Percentiles rank a stretch among this genome's conserved stretches.
These are phyloP conservation scores for Camelina neglecta DNA, from an alignment of 345 rosid genomes.

Conservation along the genomic window DNA sequence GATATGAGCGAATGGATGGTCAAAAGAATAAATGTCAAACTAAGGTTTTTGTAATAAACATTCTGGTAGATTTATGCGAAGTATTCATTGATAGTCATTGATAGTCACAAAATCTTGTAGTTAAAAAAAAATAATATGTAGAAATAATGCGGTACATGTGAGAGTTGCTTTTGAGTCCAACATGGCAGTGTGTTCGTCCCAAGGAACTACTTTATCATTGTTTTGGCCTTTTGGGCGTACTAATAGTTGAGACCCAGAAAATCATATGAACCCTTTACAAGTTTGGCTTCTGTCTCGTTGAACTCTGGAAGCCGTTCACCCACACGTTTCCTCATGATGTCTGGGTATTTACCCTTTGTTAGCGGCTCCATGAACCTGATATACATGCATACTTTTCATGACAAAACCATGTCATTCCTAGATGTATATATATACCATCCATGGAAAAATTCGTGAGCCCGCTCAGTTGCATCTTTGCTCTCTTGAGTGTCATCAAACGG, in stretches of 20 bases:
- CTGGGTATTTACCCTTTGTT: constrained; percentile 39
- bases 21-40: no score
- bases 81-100: no score
- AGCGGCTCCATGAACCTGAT: constrained; percentile 39
- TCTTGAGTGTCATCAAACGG: constrained; percentile 1
- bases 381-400: not conserved
- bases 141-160: not conserved
- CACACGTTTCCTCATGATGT: constrained; percentile 20
- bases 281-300: not conserved
- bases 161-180: not conserved
- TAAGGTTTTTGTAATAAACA: no score
- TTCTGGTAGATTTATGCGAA: no score
- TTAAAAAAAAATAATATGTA: not conserved
- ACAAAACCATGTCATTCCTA: no score
- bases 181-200: not conserved
- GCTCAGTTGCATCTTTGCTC: constrained; percentile 9
- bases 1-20: no score
- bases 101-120: not conserved
- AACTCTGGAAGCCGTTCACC: constrained; percentile 32
- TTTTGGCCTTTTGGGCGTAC: not conserved
- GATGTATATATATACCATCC: constrained; percentile 19
- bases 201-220: not conserved
- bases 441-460: constrained; percentile 30
- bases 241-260: constrained; percentile 30
- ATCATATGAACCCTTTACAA: constrained; percentile 36